phyloP scores from a whole-genome alignment of 1,139 yeast species.

The Suhomyces terraborum region DNA sequence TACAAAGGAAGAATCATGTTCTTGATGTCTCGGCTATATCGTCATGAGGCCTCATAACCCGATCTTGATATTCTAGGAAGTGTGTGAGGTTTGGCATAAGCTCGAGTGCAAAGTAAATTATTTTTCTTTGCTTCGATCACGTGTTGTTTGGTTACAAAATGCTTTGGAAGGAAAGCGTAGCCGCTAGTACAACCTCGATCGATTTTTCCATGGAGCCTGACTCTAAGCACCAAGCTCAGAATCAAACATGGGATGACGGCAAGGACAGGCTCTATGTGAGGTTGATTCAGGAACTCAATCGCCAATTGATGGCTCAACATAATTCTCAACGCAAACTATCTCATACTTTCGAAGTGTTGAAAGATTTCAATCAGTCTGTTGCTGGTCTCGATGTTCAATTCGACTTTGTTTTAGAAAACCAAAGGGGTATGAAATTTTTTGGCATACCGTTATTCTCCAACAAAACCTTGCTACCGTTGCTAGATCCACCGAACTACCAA shows the following conservation, averaged over 20 bases:
- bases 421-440: conserved; percentile 65
- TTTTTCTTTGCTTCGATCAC: no score
- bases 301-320: conserved; percentile 8
- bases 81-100: no score
- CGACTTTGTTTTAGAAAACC: conserved; percentile 62
- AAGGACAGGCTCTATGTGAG: conserved; percentile 13
- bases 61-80: no score
- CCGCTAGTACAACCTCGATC: background rate
- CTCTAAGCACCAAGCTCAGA: background rate
- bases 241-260: background rate
- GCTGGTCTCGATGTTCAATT: conserved; percentile 20
- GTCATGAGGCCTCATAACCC: background rate
- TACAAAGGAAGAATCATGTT: no score
- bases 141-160: no score
- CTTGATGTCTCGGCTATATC: no score
- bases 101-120: no score
- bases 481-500: conserved; percentile 59
- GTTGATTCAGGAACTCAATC: conserved; percentile 15
- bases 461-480: conserved; percentile 54
- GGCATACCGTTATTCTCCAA: conserved; percentile 65
- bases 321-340: conserved; percentile 14
- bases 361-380: conserved; percentile 15
- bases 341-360: conserved; percentile 11
- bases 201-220: background rate
- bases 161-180: no score